Evolutionary conservation across 1,284 basidiomycete genomes (phyloP).

Genomic region (Trichosporon ovoides): DNA sequence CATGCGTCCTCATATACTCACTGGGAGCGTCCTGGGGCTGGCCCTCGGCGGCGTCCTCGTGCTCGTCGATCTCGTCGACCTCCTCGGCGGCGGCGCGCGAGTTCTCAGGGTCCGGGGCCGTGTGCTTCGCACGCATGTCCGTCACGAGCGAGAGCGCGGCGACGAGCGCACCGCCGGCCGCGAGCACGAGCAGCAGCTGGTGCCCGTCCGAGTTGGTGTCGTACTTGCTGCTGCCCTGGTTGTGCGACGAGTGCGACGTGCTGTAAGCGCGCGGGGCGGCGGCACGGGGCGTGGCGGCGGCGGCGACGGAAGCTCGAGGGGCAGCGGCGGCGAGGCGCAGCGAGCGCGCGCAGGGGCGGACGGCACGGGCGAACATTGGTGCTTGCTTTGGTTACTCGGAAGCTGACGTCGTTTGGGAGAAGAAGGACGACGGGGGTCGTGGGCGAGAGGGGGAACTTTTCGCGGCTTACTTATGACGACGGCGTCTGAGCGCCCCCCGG

Average conservation of each 20-base stretch:
- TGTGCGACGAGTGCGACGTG: background rate
- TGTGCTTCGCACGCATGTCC: conserved; percentile 5
- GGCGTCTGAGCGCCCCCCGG: conserved; percentile 18
- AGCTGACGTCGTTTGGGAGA: no score
- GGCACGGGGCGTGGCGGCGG: background rate
- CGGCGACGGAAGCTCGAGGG: background rate
- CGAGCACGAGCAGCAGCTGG: conserved; percentile 1
- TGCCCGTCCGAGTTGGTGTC: background rate
- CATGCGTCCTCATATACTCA: background rate
- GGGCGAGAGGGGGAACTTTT: background rate
- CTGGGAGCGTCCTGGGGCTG: conserved; percentile 4
- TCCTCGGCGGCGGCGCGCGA: conserved; percentile 4
- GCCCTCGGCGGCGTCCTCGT: conserved; percentile 7
- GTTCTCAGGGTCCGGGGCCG: background rate
- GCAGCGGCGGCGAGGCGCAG: background rate
- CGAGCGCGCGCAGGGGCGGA: background rate
- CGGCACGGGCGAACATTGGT: background rate
- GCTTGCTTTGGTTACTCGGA: background rate
- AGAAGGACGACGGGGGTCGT: no score
- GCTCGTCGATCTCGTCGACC: conserved; percentile 7
- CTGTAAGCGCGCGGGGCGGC: background rate
- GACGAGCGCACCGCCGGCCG: conserved; percentile 5
- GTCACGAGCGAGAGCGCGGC: background rate
- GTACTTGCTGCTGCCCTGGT: background rate
- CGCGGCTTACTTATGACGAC: conserved; percentile 10